Evolutionary conservation across 768 basidiomycete genomes (phyloP).

Genomic region (Clavulina sp.): DNA sequence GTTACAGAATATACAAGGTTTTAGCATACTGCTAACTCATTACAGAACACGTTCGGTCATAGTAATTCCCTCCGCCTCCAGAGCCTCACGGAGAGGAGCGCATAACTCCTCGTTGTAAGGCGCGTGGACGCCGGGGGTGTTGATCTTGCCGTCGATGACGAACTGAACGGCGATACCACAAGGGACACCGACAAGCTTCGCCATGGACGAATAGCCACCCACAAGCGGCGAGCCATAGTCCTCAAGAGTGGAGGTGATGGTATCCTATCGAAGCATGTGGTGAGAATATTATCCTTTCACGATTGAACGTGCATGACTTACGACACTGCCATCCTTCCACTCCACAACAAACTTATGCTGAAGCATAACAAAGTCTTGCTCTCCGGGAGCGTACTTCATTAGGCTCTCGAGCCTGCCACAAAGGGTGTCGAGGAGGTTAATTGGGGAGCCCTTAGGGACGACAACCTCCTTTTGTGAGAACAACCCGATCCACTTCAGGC

Average conservation of each 20-base stretch:
- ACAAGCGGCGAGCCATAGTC: conserved; percentile 54
- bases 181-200: conserved; percentile 75
- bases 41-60: conserved; percentile 52
- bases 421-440: conserved; percentile 83
- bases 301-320: conserved; percentile 16
- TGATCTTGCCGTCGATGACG: conserved; percentile 72
- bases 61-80: conserved; percentile 63
- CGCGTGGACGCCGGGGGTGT: conserved; percentile 58
- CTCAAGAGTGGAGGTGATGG: conserved; percentile 79
- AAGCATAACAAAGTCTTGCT: conserved; percentile 92
- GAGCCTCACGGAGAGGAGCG: conserved; percentile 43
- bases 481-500: conserved; percentile 84
- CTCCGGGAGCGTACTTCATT: conserved; percentile 81
- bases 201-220: conserved; percentile 76
- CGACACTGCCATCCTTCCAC: conserved; percentile 64
- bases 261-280: conserved; percentile 34
- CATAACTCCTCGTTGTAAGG: conserved; percentile 81
- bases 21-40: conserved; percentile 12
- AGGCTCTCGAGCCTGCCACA: conserved; percentile 77
- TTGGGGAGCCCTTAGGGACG: conserved; percentile 25
- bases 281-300: not conserved
- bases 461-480: conserved; percentile 52
- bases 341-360: conserved; percentile 96
- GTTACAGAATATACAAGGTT: no score
- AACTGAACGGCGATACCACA: conserved; percentile 89